Percentiles rank a stretch among this genome's conserved stretches.
Evolutionary conservation across 1,284 basidiomycete genomes (phyloP).

Genomic region (Entoloma clypeatum): DNA sequence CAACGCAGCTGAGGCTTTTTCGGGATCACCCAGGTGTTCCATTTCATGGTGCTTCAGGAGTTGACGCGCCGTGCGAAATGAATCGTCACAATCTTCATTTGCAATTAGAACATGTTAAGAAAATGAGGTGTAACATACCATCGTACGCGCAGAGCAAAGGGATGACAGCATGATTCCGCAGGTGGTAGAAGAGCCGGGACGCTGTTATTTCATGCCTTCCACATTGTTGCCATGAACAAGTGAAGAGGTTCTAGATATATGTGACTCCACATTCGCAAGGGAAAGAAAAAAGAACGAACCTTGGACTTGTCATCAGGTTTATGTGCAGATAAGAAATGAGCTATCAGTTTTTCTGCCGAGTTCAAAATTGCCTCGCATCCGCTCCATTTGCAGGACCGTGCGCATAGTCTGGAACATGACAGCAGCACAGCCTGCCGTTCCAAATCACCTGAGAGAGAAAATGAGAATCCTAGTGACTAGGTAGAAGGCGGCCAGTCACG

Average conservation of each 20-base stretch:
- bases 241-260: slow-evolving; percentile 26
- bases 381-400: slow-evolving; percentile 54
- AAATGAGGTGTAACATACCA: slow-evolving; percentile 29
- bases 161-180: slow-evolving; percentile 41
- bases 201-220: slow-evolving; percentile 31
- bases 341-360: slow-evolving; percentile 43
- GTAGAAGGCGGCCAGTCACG: slow-evolving; percentile 15
- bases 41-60: slow-evolving; percentile 33
- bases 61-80: slow-evolving; percentile 34
- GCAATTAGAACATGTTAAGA: not conserved
- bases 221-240: slow-evolving; percentile 50
- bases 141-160: slow-evolving; percentile 44
- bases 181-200: slow-evolving; percentile 35
- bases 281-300: slow-evolving; percentile 13
- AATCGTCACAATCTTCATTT: slow-evolving; percentile 39
- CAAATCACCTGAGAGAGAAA: slow-evolving; percentile 33
- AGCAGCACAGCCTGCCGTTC: slow-evolving; percentile 40
- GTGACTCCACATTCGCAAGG: slow-evolving; percentile 4
- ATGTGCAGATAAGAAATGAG: slow-evolving; percentile 49
- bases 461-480: slow-evolving; percentile 8
- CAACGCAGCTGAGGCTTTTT: slow-evolving; percentile 35
- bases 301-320: slow-evolving; percentile 16
- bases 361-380: slow-evolving; percentile 54
- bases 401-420: slow-evolving; percentile 44
- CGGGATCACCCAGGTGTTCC: slow-evolving; percentile 27